Evolutionary conservation across 108 stramenopile genomes (phyloP).

Genomic region (Parietichytrium sp.): DNA sequence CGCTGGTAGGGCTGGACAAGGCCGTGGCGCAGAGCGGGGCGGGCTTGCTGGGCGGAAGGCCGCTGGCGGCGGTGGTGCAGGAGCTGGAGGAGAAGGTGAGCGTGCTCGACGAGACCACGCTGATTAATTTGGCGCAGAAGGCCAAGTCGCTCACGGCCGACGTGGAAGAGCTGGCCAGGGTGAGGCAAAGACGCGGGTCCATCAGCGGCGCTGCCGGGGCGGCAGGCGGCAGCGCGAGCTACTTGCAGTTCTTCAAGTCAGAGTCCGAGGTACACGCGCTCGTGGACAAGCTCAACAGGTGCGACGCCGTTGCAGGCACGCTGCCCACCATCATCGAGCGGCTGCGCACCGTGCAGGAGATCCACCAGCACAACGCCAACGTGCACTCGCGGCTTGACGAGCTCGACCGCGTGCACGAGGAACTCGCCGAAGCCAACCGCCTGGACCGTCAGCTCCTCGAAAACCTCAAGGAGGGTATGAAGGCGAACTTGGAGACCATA

Average conservation of each 20-base stretch:
- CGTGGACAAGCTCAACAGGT: neutral
- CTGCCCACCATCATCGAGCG: slow-evolving; percentile 2
- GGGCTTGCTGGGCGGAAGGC: neutral
- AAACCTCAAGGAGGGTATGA: neutral
- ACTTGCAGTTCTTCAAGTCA: no score
- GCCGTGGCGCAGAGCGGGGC: neutral
- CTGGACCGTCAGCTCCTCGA: slow-evolving; percentile 10
- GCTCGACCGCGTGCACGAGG: slow-evolving; percentile 17
- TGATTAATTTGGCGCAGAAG: slow-evolving; percentile 16
- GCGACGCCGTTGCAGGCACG: neutral
- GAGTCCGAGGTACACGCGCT: neutral
- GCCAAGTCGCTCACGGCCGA: neutral
- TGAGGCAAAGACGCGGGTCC: neutral
- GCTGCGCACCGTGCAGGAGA: slow-evolving; percentile 3
- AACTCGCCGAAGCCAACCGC: neutral
- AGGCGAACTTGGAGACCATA: slow-evolving; percentile 8
- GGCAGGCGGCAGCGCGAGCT: neutral
- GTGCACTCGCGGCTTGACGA: slow-evolving; percentile 33
- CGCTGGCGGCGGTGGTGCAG: neutral
- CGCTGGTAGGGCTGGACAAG: neutral
- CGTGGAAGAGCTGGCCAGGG: neutral
- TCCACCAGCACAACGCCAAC: slow-evolving; percentile 34
- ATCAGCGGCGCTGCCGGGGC: neutral
- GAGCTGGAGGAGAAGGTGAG: neutral
- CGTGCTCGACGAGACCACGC: neutral